Evolutionary conservation across 1,284 basidiomycete genomes (phyloP).

Genomic region (Rhodofomes roseus): DNA sequence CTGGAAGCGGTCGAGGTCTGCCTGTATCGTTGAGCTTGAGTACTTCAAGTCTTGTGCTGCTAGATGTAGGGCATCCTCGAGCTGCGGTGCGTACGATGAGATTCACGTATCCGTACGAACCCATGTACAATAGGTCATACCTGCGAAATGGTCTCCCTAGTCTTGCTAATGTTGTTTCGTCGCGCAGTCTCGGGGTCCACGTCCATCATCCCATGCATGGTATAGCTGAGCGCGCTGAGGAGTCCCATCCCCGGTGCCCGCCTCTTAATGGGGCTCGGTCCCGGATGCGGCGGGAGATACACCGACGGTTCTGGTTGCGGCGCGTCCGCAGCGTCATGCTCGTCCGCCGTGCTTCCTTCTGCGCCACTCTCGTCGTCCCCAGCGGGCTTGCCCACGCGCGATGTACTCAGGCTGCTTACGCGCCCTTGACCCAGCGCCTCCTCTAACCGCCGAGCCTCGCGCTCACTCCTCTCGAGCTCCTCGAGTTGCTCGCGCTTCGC

Average conservation of each 20-base stretch:
- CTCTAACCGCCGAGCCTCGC: conserved; percentile 86
- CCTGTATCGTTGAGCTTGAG: conserved; percentile 93
- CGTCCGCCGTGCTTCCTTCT: conserved; percentile 30
- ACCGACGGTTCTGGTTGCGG: conserved; percentile 32
- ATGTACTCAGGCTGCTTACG: conserved; percentile 21
- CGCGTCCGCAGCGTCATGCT: conserved; percentile 27
- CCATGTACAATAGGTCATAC: conserved; percentile 39
- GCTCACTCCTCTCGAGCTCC: conserved; percentile 90
- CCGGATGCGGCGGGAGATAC: conserved; percentile 71
- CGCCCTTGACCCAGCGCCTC: conserved; percentile 74
- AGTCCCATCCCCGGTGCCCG: conserved; percentile 81
- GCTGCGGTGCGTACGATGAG: conserved; percentile 39
- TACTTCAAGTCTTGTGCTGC: conserved; percentile 93
- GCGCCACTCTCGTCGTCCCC: conserved; percentile 13
- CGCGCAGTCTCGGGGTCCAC: conserved; percentile 96
- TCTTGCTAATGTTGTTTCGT: conserved; percentile 90
- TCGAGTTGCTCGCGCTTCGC: conserved; percentile 85
- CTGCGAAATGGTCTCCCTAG: conserved; percentile 90
- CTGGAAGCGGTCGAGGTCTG: conserved; percentile 97
- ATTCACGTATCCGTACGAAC: neutral
- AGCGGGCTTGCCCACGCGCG: conserved; percentile 8
- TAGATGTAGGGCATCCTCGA: conserved; percentile 89
- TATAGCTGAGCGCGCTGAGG: conserved; percentile 90
- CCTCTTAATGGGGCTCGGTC: conserved; percentile 60
- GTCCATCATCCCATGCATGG: conserved; percentile 97